Evolutionary conservation across 768 basidiomycete genomes (phyloP).

Genomic region (Auriscalpium orientale): DNA sequence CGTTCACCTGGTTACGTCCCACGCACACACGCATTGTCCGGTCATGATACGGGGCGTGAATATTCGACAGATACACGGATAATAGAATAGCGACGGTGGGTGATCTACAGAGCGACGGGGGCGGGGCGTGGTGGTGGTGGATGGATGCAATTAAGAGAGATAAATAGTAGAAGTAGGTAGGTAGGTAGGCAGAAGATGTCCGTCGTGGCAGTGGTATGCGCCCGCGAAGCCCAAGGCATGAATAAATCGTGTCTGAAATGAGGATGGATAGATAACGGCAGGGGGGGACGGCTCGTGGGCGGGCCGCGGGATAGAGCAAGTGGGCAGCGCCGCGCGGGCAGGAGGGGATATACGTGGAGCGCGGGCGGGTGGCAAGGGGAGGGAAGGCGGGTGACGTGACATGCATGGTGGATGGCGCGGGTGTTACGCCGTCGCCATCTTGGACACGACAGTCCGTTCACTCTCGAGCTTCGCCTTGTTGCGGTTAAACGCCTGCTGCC

Average conservation of each 20-base stretch:
- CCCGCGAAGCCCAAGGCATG: constrained; percentile 15
- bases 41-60: not conserved
- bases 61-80: not conserved
- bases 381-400: not conserved
- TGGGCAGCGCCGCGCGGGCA: not conserved
- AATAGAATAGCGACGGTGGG: not conserved
- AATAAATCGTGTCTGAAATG: constrained; percentile 12
- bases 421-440: constrained; percentile 71
- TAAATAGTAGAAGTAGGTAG: not conserved
- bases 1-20: constrained; percentile 2
- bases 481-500: constrained; percentile 79
- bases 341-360: not conserved
- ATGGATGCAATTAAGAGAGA: not conserved
- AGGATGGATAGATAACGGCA: constrained; percentile 10
- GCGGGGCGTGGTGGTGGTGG: too few relatives aligned
- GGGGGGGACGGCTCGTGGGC: constrained; percentile 12
- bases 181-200: constrained; percentile 6
- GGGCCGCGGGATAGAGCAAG: not conserved
- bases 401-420: constrained; percentile 6
- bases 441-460: constrained; percentile 79
- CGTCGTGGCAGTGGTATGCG: constrained; percentile 14
- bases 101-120: not conserved
- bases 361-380: not conserved
- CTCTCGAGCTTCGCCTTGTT: constrained; percentile 86
- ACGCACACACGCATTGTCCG: too few relatives aligned